phyloP scores from a whole-genome alignment of 768 basidiomycete genomes.

The Leccinellum luteum region DNA sequence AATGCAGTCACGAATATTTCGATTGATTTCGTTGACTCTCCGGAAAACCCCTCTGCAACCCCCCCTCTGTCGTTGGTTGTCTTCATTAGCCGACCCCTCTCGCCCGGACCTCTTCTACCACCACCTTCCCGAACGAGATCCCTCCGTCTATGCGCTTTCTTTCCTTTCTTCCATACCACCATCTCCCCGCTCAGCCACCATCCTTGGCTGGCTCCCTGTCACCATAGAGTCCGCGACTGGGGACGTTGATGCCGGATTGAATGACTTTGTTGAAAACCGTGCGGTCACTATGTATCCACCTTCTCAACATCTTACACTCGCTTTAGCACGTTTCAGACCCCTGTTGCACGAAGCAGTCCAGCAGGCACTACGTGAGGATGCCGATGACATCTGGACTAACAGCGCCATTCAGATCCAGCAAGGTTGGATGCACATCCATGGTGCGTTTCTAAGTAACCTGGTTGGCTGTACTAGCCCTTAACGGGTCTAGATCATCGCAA shows the following conservation, averaged over 20 bases:
- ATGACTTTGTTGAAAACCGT: constrained; percentile 76
- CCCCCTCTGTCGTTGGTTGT: constrained; percentile 10
- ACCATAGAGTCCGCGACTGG: constrained; percentile 28
- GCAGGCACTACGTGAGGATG: constrained; percentile 49
- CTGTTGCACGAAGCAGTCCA: constrained; percentile 62
- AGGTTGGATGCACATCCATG: constrained; percentile 89
- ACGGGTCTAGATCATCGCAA: constrained; percentile 61
- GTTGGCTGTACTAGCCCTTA: neutral
- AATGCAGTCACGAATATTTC: constrained; percentile 13
- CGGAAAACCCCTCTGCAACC: constrained; percentile 10
- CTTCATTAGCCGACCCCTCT: constrained; percentile 47
- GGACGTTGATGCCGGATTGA: constrained; percentile 49
- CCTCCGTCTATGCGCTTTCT: constrained; percentile 64
- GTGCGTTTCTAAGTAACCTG: constrained; percentile 25
- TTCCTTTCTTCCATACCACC: constrained; percentile 52
- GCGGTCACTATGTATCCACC: constrained; percentile 22
- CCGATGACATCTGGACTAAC: constrained; percentile 65
- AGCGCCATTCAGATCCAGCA: constrained; percentile 61
- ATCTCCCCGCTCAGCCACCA: constrained; percentile 43
- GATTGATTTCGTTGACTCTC: neutral
- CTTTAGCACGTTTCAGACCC: constrained; percentile 54
- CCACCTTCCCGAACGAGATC: constrained; percentile 43
- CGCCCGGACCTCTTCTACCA: constrained; percentile 74
- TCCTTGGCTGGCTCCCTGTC: constrained; percentile 75
- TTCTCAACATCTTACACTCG: neutral